phyloP scores from a whole-genome alignment of 495 filamentous ascomycete genomes.

The Aspergillus saccharolyticus region DNA sequence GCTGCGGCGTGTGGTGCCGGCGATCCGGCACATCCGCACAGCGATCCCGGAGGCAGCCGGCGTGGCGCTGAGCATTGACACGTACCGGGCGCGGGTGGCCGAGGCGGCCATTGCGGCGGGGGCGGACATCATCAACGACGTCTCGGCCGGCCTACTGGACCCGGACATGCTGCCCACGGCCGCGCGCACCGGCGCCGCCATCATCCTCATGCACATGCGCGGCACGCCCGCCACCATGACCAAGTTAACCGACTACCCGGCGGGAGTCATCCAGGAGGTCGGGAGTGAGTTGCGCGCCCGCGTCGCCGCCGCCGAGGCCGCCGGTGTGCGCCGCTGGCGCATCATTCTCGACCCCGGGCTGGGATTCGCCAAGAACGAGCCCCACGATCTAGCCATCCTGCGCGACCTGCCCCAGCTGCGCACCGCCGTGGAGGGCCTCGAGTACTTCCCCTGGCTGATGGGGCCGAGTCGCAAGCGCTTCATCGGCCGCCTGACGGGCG shows the following conservation, averaged over 20 bases:
- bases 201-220: conserved; percentile 94
- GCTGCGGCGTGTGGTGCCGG: conserved; percentile 68
- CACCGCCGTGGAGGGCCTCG: conserved; percentile 51
- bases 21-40: conserved; percentile 67
- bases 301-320: conserved; percentile 70
- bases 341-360: conserved; percentile 93
- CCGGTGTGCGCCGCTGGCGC: conserved; percentile 85
- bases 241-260: conserved; percentile 60
- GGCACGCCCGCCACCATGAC: conserved; percentile 84
- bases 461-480: conserved; percentile 89
- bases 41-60: conserved; percentile 51
- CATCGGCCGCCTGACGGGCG: conserved; percentile 76
- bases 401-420: conserved; percentile 60
- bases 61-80: conserved; percentile 80
- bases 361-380: conserved; percentile 81
- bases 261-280: conserved; percentile 67
- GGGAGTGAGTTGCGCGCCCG: conserved; percentile 63
- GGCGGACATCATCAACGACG: conserved; percentile 92
- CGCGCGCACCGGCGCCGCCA: conserved; percentile 71
- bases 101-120: conserved; percentile 72
- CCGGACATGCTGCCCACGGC: conserved; percentile 76
- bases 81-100: conserved; percentile 85
- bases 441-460: conserved; percentile 80
- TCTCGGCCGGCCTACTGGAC: conserved; percentile 79
- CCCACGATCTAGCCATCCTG: conserved; percentile 77